A percentile compares a stretch with the other conserved stretches of the same genome.
Evolutionary conservation across 208 protist species (phyloP).

Genomic region (Phytomonas sp.): DNA sequence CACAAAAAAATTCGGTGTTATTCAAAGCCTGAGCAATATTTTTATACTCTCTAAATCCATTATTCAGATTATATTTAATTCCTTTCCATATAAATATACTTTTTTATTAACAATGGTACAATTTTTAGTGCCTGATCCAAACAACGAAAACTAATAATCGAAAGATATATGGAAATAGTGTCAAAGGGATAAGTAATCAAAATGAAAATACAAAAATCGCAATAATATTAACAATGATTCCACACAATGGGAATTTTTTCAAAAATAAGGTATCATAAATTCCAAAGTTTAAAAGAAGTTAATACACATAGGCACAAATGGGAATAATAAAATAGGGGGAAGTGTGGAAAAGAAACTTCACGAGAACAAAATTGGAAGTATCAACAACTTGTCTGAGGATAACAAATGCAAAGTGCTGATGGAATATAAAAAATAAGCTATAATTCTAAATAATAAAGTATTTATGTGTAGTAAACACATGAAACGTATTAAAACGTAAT

Average conservation of each 20-base stretch:
- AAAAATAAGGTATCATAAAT: background rate
- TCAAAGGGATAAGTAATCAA: background rate
- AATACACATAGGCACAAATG: background rate
- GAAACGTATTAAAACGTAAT: background rate
- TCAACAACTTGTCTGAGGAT: background rate
- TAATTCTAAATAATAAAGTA: background rate
- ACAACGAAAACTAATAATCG: background rate
- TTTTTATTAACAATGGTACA: background rate
- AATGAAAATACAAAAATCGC: background rate
- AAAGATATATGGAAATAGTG: background rate
- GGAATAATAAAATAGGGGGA: background rate
- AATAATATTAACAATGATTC: background rate
- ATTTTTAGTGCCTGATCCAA: background rate
- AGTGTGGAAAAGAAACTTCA: background rate
- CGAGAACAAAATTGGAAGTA: background rate
- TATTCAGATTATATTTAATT: background rate
- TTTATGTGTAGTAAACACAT: constrained; percentile 1
- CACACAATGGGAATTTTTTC: background rate
- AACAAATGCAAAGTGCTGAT: constrained; percentile 1
- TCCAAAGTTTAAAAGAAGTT: background rate
- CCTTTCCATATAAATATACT: background rate
- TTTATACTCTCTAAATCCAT: background rate
- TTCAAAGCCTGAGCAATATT: background rate
- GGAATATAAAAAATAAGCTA: background rate
- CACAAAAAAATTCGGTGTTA: background rate